Percentiles rank a stretch among this genome's conserved stretches.
These are phyloP conservation scores for Stephania japonica DNA, from an alignment of 164 flowering plant genomes.

Conservation along the genomic window DNA sequence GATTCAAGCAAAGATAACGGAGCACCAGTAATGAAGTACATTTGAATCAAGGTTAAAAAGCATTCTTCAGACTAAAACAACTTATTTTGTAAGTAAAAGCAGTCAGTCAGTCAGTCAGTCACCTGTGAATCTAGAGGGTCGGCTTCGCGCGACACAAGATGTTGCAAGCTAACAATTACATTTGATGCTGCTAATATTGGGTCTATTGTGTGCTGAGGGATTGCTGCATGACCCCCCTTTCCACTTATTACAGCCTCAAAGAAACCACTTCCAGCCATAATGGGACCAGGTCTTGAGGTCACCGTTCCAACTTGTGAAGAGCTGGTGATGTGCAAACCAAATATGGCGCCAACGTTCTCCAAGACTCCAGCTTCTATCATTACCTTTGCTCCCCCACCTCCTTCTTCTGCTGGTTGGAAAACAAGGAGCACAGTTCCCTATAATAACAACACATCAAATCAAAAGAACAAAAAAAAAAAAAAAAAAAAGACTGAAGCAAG, in stretches of 20 bases:
- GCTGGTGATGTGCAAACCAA: slow-evolving; percentile 42
- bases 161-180: slow-evolving; percentile 52
- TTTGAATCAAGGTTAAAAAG: not conserved
- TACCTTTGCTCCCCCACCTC: slow-evolving; percentile 47
- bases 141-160: slow-evolving; percentile 54
- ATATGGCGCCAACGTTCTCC: slow-evolving; percentile 52
- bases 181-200: slow-evolving; percentile 59
- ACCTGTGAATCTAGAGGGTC: slow-evolving; percentile 74
- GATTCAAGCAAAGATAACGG: not conserved
- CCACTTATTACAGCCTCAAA: slow-evolving; percentile 58
- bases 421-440: slow-evolving; percentile 68
- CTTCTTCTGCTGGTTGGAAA: slow-evolving; percentile 80
- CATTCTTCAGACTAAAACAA: not conserved
- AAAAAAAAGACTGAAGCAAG: not conserved
- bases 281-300: slow-evolving; percentile 42
- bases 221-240: slow-evolving; percentile 67
- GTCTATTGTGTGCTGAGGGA: slow-evolving; percentile 52
- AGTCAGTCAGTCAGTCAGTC: too few relatives aligned
- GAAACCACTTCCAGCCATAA: slow-evolving; percentile 60
- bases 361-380: slow-evolving; percentile 56
- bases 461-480: not conserved
- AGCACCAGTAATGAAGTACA: not conserved
- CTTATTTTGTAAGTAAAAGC: not conserved
- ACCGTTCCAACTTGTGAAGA: slow-evolving; percentile 33
- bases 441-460: slow-evolving; percentile 4